Conservation (phyloP, 2,329 filamentous ascomycete species). For the Beauveria caledonica region DNA sequence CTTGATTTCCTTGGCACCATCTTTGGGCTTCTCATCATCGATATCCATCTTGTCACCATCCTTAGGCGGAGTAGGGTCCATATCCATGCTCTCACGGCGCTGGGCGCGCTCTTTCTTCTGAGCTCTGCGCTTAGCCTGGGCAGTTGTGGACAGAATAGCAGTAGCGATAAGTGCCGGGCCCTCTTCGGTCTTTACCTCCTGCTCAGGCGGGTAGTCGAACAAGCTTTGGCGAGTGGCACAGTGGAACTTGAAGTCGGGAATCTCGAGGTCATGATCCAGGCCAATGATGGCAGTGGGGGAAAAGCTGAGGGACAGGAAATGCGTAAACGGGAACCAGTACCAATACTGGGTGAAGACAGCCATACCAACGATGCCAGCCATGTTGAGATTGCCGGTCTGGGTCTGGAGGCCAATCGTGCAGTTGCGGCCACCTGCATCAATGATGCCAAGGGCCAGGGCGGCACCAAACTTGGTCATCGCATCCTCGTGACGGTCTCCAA, state of each 20-base stretch:
- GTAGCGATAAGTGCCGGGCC: slow-evolving; percentile 90
- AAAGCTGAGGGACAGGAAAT: slow-evolving; percentile 93
- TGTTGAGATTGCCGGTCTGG: slow-evolving; percentile 96
- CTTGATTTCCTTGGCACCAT: slow-evolving; percentile 53
- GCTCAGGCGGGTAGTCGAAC: slow-evolving; percentile 96
- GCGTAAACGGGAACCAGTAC: slow-evolving; percentile 99
- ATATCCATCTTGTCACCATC: slow-evolving; percentile 82
- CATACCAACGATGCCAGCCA: slow-evolving; percentile 96
- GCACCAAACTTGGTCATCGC: slow-evolving; percentile 99
- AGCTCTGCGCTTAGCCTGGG: slow-evolving; percentile 89
- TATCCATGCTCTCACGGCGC: slow-evolving; percentile 88
- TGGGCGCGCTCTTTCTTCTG: slow-evolving; percentile 90
- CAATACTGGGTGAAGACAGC: slow-evolving; percentile 98
- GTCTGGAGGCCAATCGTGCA: slow-evolving; percentile 97
- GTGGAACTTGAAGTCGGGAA: slow-evolving; percentile 91
- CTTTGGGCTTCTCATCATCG: slow-evolving; percentile 55
- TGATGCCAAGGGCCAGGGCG: slow-evolving; percentile 88
- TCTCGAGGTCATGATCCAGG: slow-evolving; percentile 86
- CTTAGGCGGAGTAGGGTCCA: slow-evolving; percentile 62
- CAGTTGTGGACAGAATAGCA: slow-evolving; percentile 90
- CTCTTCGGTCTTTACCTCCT: slow-evolving; percentile 90
- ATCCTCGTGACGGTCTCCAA: slow-evolving; percentile 92
- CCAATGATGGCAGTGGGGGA: slow-evolving; percentile 95
- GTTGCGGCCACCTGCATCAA: slow-evolving; percentile 94
- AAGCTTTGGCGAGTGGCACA: slow-evolving; percentile 89